Evolutionary conservation across 2,329 filamentous ascomycete genomes (phyloP).

Genomic region (Fusarium bulbicola): DNA sequence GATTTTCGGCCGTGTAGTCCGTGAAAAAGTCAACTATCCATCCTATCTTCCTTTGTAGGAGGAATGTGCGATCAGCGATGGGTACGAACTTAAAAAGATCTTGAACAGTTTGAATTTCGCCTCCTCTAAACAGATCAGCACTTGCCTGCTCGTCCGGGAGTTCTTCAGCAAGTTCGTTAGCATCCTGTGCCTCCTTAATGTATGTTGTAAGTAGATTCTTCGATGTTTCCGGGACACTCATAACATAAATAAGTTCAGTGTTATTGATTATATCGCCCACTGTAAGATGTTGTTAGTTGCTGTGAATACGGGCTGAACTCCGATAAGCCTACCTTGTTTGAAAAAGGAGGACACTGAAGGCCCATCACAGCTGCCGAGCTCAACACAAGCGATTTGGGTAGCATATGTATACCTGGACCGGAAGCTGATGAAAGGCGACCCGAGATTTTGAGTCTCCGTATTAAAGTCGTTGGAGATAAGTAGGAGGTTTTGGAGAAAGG

Average conservation of each 20-base stretch:
- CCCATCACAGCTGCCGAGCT: neutral
- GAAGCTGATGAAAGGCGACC: neutral
- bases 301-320: fast-evolving
- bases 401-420: neutral
- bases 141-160: neutral
- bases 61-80: neutral
- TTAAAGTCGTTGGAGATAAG: neutral
- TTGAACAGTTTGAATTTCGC: neutral
- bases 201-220: neutral
- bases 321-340: fast-evolving
- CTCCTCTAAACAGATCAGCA: neutral
- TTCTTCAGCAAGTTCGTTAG: neutral
- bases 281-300: neutral
- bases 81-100: neutral
- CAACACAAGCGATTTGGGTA: neutral
- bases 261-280: neutral
- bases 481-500: neutral
- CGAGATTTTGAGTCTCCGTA: neutral
- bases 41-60: neutral
- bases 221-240: neutral
- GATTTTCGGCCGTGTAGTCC: neutral
- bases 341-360: neutral
- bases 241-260: neutral
- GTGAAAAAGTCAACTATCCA: neutral
- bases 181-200: neutral